Evolutionary conservation across 768 basidiomycete genomes (phyloP).

Genomic region (Lactarius vividus): DNA sequence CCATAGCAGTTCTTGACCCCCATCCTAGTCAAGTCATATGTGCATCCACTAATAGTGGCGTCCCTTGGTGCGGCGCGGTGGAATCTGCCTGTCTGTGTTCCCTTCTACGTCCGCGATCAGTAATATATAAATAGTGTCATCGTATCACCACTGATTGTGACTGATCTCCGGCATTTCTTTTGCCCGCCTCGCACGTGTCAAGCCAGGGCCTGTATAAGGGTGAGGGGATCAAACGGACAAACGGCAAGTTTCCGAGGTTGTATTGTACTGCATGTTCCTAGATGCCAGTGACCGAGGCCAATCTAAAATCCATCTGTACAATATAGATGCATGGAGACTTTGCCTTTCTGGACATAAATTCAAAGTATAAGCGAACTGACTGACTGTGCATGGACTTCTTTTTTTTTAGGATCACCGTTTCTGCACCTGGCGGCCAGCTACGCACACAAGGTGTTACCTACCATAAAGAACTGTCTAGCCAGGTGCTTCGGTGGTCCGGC

Average conservation of each 20-base stretch:
- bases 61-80: not conserved
- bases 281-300: not conserved
- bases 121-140: not conserved
- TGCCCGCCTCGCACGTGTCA: not conserved
- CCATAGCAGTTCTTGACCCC: not conserved
- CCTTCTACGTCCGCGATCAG: not conserved
- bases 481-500: not conserved
- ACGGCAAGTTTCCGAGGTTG: not conserved
- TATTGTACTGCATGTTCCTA: too few species aligned
- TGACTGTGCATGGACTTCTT: not conserved
- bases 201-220: not conserved
- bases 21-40: not conserved
- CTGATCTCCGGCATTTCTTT: not conserved
- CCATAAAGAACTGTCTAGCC: not conserved
- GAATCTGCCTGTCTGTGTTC: not conserved
- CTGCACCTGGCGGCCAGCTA: not conserved
- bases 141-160: not conserved
- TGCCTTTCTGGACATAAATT: not conserved
- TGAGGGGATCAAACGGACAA: not conserved
- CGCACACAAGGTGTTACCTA: not conserved
- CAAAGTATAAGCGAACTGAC: not conserved
- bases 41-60: not conserved
- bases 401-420: not conserved
- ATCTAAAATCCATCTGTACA: not conserved
- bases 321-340: not conserved